These are phyloP conservation scores for Rhexocercosporidium sp. DNA, from an alignment of 2,329 filamentous ascomycete species.

Conservation along the genomic window DNA sequence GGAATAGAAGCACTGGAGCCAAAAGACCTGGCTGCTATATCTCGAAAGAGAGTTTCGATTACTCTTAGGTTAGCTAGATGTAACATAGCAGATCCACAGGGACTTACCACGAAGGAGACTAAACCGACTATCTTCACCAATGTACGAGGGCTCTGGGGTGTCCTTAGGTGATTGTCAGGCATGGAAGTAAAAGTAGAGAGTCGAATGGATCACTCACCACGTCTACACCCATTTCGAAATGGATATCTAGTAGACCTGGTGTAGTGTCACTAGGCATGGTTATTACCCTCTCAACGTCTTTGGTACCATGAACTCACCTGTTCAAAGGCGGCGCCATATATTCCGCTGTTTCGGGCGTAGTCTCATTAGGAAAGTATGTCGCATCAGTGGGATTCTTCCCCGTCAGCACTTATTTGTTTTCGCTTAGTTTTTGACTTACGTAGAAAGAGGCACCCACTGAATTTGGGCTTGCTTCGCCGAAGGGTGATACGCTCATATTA, in stretches of 20 bases:
- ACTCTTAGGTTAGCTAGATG: not conserved
- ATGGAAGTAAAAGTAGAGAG: not conserved
- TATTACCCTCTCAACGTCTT: too few species aligned
- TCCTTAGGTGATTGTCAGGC: not conserved
- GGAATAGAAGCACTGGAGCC: not conserved
- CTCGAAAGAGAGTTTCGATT: not conserved
- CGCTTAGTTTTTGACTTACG: not conserved
- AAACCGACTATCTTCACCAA: not conserved
- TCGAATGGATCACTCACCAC: not conserved
- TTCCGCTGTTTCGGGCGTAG: not conserved
- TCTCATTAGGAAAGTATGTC: not conserved
- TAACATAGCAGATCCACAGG: not conserved
- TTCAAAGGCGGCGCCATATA: not conserved
- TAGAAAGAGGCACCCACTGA: not conserved
- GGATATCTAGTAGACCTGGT: not conserved
- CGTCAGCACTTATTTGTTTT: not conserved
- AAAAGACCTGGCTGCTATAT: not conserved
- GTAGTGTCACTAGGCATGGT: not conserved
- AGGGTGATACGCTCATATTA: not conserved
- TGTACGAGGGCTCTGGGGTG: not conserved
- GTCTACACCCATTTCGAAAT: not conserved
- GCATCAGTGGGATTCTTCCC: not conserved
- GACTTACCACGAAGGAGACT: not conserved
- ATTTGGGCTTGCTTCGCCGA: not conserved
- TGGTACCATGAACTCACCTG: not conserved